Evolutionary conservation across 306 rosid genomes (phyloP).

Genomic region (Prunus armeniaca): DNA sequence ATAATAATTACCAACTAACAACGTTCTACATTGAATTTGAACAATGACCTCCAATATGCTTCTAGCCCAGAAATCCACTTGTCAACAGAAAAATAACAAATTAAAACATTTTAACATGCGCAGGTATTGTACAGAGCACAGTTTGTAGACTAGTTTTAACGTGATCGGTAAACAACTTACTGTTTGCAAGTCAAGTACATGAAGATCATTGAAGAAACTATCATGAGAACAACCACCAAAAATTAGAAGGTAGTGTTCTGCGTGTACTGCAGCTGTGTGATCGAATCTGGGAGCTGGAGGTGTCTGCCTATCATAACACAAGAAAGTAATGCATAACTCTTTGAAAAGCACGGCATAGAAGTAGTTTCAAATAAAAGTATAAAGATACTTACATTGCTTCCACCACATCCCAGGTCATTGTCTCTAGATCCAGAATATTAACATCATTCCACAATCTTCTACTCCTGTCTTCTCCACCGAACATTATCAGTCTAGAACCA

Average conservation of each 20-base stretch:
- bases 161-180: slow-evolving; percentile 44
- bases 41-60: background rate
- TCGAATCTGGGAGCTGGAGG: slow-evolving; percentile 93
- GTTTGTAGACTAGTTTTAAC: background rate
- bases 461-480: slow-evolving; percentile 91
- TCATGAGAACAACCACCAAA: slow-evolving; percentile 98
- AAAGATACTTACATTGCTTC: slow-evolving; percentile 61
- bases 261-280: slow-evolving; percentile 77
- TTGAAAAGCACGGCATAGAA: slow-evolving; percentile 19
- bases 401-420: slow-evolving; percentile 72
- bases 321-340: slow-evolving; percentile 35
- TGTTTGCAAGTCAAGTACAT: slow-evolving; percentile 78
- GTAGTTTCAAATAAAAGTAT: slow-evolving; percentile 21
- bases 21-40: background rate
- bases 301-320: slow-evolving; percentile 77
- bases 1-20: background rate
- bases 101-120: background rate
- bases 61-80: background rate
- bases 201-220: slow-evolving; percentile 82
- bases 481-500: slow-evolving; percentile 83
- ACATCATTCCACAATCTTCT: slow-evolving; percentile 82
- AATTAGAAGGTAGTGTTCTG: slow-evolving; percentile 71
- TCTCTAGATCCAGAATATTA: slow-evolving; percentile 75
- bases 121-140: background rate
- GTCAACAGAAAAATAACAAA: background rate